Evolutionary conservation across 2,329 filamentous ascomycete genomes (phyloP), one percentile per base, ranked within the genome.

Genomic region (Microcyclosporella mali): DNA sequence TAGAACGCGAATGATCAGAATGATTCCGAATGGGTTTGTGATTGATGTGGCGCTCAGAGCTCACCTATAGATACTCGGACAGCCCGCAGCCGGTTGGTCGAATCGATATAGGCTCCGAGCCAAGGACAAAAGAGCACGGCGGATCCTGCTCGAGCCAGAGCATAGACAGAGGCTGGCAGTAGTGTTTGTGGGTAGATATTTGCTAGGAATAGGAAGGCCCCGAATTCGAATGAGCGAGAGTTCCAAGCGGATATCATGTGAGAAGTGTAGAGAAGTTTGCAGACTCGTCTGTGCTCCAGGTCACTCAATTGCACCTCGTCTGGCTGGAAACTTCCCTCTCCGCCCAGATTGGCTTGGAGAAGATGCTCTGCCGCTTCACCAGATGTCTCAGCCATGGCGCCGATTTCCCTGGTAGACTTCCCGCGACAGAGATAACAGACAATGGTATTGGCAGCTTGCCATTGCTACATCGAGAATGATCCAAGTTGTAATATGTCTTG

Each of bases 131-230:
- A 65, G 0, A 79, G 19, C 3, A 82, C 73, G 0, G 79, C 80
- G 0, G 78, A 69, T 0, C 70, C 63, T 4, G 76, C 72, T 16
- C 84, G 75, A 4, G 73, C 67, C 6, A 87, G 64, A 0, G 83
- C 83, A 56, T 87, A 88, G n/a, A 82, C 65, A 0, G 82, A 85
- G 43, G 81, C 72, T 28, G 78, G 82, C 16, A 84, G 69, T 16
- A 88, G 66, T 0, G 81, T 85, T 1, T 69, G 54, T 0, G 70
- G 70, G 37, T 66, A 72, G 25, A 71, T 66, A 3, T 58, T 50
- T 2, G 69, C 68, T 1, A 74, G 60, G 52, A 72, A 74, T 10
- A 74, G 61, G 10, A 73, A 66, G n/a, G 70, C 66, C 27, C 67
- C 70, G 46, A 74, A 73, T 50, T 74, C 71, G 53, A 73, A 73